Evolutionary conservation across 495 filamentous ascomycete species (phyloP), one percentile per base, ranked within the genome.

Genomic region (Massariosphaeria phaeospora): DNA sequence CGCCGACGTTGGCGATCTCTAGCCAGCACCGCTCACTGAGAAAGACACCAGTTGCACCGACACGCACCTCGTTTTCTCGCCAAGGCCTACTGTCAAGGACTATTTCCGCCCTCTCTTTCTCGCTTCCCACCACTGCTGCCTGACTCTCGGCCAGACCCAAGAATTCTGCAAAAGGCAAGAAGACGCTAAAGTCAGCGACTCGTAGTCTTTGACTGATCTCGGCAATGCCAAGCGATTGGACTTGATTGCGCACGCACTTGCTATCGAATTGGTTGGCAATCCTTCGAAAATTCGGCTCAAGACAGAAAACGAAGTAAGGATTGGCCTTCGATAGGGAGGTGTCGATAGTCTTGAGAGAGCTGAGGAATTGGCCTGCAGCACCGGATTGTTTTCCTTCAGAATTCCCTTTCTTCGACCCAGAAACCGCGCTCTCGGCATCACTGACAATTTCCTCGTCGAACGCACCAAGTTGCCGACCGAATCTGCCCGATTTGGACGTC

Each of bases 261-360:
- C 89, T 96, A 68, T 98, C 93, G 59, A 97, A 97, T 67, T 97
- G 93, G 58, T 98, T 97, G 44, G 93, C 91, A 57, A 98, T 98
- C 23, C 91, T 84, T 17, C 93, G 81, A 70, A 97, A 93, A 65
- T 98, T 98, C 7, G 93, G 93, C 70, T 98, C 97, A 44, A 98
- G 74, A 62, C 93, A 97, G 72, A 98, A 95, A 24, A 98, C 80
- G 63, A 96, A 96, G 66, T 97, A 98, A 12, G 87, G 81, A 64
- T 96, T 98, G 9, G 88, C 82, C 7, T 87, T 83, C 27, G 81
- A 86, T 38, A 98, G 73, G 31, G 86, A 88, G 61, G 87, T 83
- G 31, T 82, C 93, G 51, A 97, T 86, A 51, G 89, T 91, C 52
- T 95, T 88, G 26, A 98, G 77, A 4, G 90, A 85, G 13, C 86